These are phyloP conservation scores for Fusarium tuaranense DNA, from an alignment of 2,329 filamentous ascomycete species.

Conservation along the genomic window DNA sequence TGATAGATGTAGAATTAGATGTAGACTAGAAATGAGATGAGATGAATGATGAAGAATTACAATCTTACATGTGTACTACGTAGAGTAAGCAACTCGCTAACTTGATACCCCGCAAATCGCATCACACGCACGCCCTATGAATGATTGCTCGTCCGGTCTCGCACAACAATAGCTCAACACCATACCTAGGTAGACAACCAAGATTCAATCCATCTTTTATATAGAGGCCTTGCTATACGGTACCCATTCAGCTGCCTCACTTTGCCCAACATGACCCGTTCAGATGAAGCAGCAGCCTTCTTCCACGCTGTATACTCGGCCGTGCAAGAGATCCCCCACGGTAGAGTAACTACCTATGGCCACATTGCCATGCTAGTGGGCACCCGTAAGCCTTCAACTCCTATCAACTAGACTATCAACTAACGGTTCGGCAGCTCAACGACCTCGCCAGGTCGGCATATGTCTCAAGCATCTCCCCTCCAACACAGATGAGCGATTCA, in stretches of 20 bases:
- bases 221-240: background rate
- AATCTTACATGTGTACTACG: background rate
- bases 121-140: conserved; percentile 26
- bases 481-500: conserved; percentile 67
- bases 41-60: conserved; percentile 17
- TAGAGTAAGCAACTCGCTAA: conserved; percentile 11
- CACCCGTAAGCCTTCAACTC: conserved; percentile 68
- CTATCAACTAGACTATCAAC: background rate
- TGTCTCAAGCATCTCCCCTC: conserved; percentile 87
- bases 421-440: conserved; percentile 63
- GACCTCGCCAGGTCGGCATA: conserved; percentile 86
- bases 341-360: conserved; percentile 89
- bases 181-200: background rate
- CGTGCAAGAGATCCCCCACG: conserved; percentile 85
- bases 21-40: conserved; percentile 18
- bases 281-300: conserved; percentile 81
- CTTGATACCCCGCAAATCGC: conserved; percentile 38
- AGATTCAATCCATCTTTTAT: background rate
- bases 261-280: conserved; percentile 68
- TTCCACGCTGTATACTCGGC: conserved; percentile 83
- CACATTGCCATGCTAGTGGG: conserved; percentile 81
- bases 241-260: background rate
- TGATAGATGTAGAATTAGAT: conserved; percentile 4
- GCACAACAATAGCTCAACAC: background rate
- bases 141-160: background rate